Percentiles rank a stretch among this genome's conserved stretches.
Conservation (phyloP, 2,329 filamentous ascomycete genomes). For the Cercospora citrullina region DNA sequence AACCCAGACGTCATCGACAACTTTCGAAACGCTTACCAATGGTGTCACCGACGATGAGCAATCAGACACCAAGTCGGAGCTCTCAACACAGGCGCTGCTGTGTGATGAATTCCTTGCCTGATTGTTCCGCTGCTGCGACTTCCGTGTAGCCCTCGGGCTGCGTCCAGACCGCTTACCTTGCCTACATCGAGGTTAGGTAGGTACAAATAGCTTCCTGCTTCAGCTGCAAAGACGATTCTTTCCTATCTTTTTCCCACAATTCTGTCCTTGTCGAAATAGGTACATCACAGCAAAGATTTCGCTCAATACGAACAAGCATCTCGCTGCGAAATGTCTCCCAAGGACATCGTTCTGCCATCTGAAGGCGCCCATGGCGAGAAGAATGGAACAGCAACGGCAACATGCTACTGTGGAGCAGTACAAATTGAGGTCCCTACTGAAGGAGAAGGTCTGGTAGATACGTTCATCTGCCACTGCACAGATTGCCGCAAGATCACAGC, state of each 20-base stretch:
- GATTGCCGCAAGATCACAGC: conserved; percentile 60
- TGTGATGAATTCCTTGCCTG: neutral
- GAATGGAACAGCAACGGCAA: conserved; percentile 51
- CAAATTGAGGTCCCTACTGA: conserved; percentile 54
- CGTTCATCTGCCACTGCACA: conserved; percentile 61
- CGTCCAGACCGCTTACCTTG: neutral
- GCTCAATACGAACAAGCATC: neutral
- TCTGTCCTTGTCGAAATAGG: no score
- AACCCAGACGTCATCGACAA: neutral
- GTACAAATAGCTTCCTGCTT: neutral
- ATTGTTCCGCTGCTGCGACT: neutral
- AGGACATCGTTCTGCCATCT: conserved; percentile 21
- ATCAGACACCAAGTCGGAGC: neutral
- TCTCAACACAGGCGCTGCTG: neutral
- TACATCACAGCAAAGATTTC: neutral
- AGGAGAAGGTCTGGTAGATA: conserved; percentile 48
- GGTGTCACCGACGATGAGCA: neutral
- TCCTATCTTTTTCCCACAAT: neutral
- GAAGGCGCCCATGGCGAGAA: conserved; percentile 23
- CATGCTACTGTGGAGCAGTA: conserved; percentile 60
- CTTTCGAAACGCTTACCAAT: neutral
- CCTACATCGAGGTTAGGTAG: neutral
- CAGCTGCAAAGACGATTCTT: neutral
- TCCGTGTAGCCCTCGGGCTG: neutral
- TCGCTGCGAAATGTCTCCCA: conserved; percentile 5